Conservation (phyloP, 306 rosid genomes). For the Citrullus mucosospermus region DNA sequence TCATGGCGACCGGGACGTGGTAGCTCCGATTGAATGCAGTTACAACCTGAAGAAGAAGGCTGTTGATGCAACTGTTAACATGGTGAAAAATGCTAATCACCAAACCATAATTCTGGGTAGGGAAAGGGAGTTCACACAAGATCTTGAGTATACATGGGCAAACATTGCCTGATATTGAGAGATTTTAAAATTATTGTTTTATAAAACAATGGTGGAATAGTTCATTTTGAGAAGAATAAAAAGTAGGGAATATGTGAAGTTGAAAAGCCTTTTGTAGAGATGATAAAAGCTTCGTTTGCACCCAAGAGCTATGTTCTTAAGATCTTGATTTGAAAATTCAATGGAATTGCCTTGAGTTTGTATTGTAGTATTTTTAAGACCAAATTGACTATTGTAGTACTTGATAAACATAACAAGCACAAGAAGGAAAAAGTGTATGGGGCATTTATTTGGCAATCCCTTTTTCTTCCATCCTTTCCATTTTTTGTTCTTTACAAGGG, state of each 20-base stretch:
- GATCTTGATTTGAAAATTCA: not conserved
- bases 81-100: slow-evolving; percentile 46
- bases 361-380: too few species aligned
- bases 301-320: too few species aligned
- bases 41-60: slow-evolving; percentile 31
- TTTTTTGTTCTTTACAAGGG: too few species aligned
- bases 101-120: slow-evolving; percentile 41
- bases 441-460: too few species aligned
- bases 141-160: slow-evolving; percentile 35
- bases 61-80: slow-evolving; percentile 36
- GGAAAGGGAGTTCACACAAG: slow-evolving; percentile 33
- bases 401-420: too few species aligned
- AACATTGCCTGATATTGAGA: not conserved
- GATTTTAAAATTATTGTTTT: not conserved
- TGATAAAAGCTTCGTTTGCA: not conserved
- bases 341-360: too few species aligned
- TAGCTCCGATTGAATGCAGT: slow-evolving; percentile 45
- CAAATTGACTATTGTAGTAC: too few species aligned
- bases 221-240: not conserved
- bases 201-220: not conserved
- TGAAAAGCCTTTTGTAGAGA: not conserved
- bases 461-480: too few species aligned
- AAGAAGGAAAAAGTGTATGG: too few species aligned
- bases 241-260: not conserved
- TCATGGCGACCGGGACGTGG: slow-evolving; percentile 53